Evolutionary conservation across 140 eudicot species (phyloP).

Genomic region (Senecio squalidus): DNA sequence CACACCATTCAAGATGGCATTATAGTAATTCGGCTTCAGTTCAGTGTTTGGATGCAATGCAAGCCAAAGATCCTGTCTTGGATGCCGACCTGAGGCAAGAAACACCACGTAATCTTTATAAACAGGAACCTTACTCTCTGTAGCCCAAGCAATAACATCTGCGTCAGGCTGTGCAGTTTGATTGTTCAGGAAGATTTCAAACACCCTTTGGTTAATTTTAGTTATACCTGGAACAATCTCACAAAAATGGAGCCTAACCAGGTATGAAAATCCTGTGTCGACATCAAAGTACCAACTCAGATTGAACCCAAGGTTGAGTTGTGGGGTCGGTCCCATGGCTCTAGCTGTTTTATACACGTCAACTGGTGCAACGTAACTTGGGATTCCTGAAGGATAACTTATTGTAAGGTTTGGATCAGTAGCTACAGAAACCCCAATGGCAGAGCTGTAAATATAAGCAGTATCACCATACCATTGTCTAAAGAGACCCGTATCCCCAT

Average conservation of each 20-base stretch:
- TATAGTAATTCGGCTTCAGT: slow-evolving; percentile 6
- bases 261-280: slow-evolving; percentile 23
- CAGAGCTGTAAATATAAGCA: slow-evolving; percentile 24
- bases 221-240: slow-evolving; percentile 10
- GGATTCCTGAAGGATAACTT: slow-evolving; percentile 17
- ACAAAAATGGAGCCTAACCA: slow-evolving; percentile 44
- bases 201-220: slow-evolving; percentile 30
- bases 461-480: slow-evolving; percentile 35
- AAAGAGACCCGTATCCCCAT: slow-evolving; percentile 26
- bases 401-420: slow-evolving; percentile 15
- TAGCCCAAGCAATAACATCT: slow-evolving; percentile 31
- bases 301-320: slow-evolving; percentile 23
- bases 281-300: slow-evolving; percentile 41
- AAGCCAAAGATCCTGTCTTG: slow-evolving; percentile 30
- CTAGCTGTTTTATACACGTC: slow-evolving; percentile 33
- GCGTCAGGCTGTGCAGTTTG: slow-evolving; percentile 26
- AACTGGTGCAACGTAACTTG: slow-evolving; percentile 28
- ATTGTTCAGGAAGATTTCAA: slow-evolving; percentile 25
- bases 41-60: slow-evolving; percentile 25
- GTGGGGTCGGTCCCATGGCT: slow-evolving; percentile 25
- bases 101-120: slow-evolving; percentile 24
- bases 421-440: slow-evolving; percentile 18
- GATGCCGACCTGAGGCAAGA: slow-evolving; percentile 10
- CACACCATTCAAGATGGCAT: slow-evolving; percentile 38
- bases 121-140: slow-evolving; percentile 12